phyloP scores from a whole-genome alignment of 2,329 filamentous ascomycete species.

The Dothistroma pini region DNA sequence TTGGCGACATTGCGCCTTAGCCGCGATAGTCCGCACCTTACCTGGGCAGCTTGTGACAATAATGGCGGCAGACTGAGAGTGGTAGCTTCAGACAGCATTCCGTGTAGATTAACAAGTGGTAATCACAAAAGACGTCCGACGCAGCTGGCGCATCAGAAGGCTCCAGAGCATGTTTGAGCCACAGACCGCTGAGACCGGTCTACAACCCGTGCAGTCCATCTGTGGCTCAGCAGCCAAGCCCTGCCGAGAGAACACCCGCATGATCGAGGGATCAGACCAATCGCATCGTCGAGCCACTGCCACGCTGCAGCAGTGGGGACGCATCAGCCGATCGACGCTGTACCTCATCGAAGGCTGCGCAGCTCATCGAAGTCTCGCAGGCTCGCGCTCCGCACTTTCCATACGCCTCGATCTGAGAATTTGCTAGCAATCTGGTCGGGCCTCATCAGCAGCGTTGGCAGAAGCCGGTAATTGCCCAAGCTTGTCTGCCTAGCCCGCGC shows the following conservation, averaged over 20 bases:
- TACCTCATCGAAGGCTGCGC: background rate
- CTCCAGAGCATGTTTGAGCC: background rate
- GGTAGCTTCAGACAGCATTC: background rate
- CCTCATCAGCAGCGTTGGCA: background rate
- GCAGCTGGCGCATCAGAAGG: background rate
- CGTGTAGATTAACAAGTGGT: background rate
- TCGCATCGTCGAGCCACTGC: background rate
- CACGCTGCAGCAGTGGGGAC: background rate
- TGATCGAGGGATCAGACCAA: background rate
- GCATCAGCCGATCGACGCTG: background rate
- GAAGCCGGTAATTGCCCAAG: background rate
- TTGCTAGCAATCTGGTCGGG: constrained; percentile 9
- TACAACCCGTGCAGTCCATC: background rate
- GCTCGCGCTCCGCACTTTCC: background rate
- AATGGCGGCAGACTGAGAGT: background rate
- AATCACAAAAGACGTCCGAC: background rate
- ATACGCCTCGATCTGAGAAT: constrained; percentile 7
- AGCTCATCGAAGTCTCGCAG: background rate
- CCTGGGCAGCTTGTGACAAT: background rate
- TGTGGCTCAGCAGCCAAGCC: background rate
- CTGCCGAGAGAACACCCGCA: background rate
- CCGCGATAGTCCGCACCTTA: background rate
- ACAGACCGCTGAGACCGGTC: background rate
- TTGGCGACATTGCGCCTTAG: background rate
- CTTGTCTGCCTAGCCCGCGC: constrained; percentile 1